Percentiles rank a stretch among this genome's conserved stretches.
phyloP scores from a whole-genome alignment of 352 stramenopile species.

The Pythium insidiosum region DNA sequence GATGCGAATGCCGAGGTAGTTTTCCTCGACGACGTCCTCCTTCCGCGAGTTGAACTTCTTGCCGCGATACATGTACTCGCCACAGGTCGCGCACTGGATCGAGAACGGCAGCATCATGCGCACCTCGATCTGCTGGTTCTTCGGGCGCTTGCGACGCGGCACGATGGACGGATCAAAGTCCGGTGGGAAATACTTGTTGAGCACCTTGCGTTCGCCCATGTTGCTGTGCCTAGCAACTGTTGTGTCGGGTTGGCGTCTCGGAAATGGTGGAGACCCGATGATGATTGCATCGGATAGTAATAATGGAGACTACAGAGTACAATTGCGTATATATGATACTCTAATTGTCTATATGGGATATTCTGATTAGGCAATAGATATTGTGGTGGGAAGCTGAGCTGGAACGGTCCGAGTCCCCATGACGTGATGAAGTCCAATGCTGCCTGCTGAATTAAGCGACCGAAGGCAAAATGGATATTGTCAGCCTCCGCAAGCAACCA shows the following conservation, averaged over 20 bases:
- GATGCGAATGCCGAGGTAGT: conserved; percentile 95
- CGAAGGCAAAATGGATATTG: too few relatives aligned
- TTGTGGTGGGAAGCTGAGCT: too few relatives aligned
- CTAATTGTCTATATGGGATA: too few relatives aligned
- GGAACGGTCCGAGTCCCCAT: too few relatives aligned
- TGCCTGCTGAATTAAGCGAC: too few relatives aligned
- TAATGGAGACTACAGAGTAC: not conserved
- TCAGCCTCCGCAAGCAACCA: too few relatives aligned
- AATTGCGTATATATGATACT: not conserved
- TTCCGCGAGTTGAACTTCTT: conserved; percentile 99
- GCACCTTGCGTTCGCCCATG: conserved; percentile 99
- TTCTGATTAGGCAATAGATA: too few relatives aligned
- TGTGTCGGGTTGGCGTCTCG: not conserved
- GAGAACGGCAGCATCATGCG: conserved; percentile 99
- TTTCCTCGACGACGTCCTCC: conserved; percentile 93
- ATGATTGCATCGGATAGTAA: too few relatives aligned
- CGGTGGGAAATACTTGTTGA: conserved; percentile 99
- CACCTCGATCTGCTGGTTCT: conserved; percentile 95
- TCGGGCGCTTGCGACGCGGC: conserved; percentile 88
- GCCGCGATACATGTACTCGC: conserved; percentile 98
- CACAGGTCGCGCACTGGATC: conserved; percentile 95
- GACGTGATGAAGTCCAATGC: too few relatives aligned
- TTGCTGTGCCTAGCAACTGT: conserved; percentile 3
- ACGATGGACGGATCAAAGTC: conserved; percentile 98
- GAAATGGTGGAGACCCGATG: not conserved